A percentile compares a stretch with the other conserved stretches of the same genome.
Evolutionary conservation across 176 grass and related monocot genomes (phyloP).

Genomic region (Musa itinerans): DNA sequence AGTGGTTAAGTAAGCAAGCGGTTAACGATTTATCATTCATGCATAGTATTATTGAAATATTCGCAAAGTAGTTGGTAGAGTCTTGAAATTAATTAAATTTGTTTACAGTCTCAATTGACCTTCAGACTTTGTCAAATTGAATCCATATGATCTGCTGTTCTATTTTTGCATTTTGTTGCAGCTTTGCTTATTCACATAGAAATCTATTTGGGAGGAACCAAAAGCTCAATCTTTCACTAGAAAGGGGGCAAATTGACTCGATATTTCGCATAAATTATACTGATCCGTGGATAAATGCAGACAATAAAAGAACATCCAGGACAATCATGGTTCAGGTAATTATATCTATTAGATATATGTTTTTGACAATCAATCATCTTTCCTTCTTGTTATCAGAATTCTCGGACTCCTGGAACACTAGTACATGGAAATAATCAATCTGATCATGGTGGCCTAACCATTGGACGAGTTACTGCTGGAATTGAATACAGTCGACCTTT

Average conservation of each 20-base stretch:
- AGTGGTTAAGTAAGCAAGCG: too few species aligned
- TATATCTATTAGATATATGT: constrained; percentile 13
- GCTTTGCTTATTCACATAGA: constrained; percentile 84
- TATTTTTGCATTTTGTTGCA: constrained; percentile 32
- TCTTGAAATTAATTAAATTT: background rate
- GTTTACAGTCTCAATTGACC: background rate
- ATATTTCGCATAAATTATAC: constrained; percentile 83
- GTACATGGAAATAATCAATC: constrained; percentile 70
- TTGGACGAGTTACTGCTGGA: constrained; percentile 69
- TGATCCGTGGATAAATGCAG: constrained; percentile 91
- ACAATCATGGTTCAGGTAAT: constrained; percentile 76
- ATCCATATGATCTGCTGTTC: background rate
- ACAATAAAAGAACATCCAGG: constrained; percentile 92
- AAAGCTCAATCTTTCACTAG: constrained; percentile 78
- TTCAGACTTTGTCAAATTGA: background rate
- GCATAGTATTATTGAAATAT: background rate
- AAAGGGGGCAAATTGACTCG: constrained; percentile 94
- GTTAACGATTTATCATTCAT: too few species aligned
- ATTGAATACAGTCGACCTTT: constrained; percentile 79
- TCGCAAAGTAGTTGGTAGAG: background rate
- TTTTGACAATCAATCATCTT: constrained; percentile 4
- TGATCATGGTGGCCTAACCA: constrained; percentile 56
- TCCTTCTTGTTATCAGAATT: constrained; percentile 55
- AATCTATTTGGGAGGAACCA: constrained; percentile 98
- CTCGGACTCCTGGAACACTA: constrained; percentile 73